Evolutionary conservation across 306 rosid species (phyloP).

Genomic region (Urtica urens): DNA sequence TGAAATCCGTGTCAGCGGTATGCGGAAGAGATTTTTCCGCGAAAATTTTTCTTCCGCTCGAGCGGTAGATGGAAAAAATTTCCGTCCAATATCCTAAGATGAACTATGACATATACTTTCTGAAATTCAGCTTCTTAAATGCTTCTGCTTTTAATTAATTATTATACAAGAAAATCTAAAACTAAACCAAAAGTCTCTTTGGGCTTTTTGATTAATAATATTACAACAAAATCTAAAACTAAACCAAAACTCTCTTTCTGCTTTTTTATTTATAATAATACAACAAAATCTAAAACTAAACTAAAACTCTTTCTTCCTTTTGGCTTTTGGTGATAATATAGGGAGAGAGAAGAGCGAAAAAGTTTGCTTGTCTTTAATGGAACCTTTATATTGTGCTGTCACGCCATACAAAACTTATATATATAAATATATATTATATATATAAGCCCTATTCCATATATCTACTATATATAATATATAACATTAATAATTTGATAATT

Average conservation of each 20-base stretch:
- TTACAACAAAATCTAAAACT: constrained; percentile 1
- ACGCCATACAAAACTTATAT: neutral
- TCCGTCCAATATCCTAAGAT: too few relatives aligned
- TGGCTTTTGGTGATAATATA: constrained; percentile 2
- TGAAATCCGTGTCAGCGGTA: too few relatives aligned
- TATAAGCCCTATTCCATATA: too few relatives aligned
- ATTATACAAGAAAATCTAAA: constrained; percentile 1
- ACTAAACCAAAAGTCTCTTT: neutral
- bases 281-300: constrained; percentile 5
- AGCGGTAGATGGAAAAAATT: too few relatives aligned
- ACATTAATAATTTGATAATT: too few relatives aligned
- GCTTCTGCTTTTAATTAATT: neutral
- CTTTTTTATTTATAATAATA: constrained; percentile 5
- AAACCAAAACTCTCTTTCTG: neutral
- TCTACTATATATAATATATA: too few relatives aligned
- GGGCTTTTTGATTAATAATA: neutral
- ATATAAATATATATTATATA: neutral
- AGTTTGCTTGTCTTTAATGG: neutral
- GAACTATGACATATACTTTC: too few relatives aligned
- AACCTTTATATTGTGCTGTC: neutral
- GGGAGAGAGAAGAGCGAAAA: neutral
- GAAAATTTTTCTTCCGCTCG: too few relatives aligned
- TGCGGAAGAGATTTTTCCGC: too few relatives aligned
- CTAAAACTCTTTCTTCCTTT: neutral
- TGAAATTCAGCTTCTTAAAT: too few relatives aligned